phyloP scores from a whole-genome alignment of 257 asterid species.

The Fraxinus excelsior region DNA sequence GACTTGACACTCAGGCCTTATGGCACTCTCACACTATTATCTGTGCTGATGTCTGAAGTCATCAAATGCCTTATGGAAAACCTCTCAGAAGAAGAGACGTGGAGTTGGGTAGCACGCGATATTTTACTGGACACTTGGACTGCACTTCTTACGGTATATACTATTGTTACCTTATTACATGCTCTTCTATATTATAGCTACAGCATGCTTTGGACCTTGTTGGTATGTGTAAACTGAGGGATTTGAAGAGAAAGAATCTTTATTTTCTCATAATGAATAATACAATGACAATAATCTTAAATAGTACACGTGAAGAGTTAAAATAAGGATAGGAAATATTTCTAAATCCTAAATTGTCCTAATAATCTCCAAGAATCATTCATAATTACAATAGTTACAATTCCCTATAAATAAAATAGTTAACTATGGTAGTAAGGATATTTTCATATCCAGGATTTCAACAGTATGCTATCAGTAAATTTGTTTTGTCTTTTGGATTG shows the following conservation, averaged over 20 bases:
- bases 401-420: too few relatives aligned
- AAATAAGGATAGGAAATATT: too few relatives aligned
- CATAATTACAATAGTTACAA: too few relatives aligned
- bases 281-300: too few relatives aligned
- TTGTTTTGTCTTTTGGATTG: slow-evolving; percentile 13
- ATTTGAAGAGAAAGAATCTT: too few relatives aligned
- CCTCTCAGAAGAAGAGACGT: slow-evolving; percentile 76
- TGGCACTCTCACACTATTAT: slow-evolving; percentile 74
- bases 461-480: background rate
- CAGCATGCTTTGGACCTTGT: slow-evolving; percentile 1
- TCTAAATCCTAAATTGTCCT: too few relatives aligned
- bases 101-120: slow-evolving; percentile 99
- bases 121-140: slow-evolving; percentile 93
- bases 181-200: slow-evolving; percentile 8
- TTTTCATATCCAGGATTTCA: too few relatives aligned
- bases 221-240: too few relatives aligned
- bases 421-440: too few relatives aligned
- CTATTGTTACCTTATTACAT: slow-evolving; percentile 19
- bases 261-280: too few relatives aligned
- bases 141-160: slow-evolving; percentile 69
- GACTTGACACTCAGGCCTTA: slow-evolving; percentile 65
- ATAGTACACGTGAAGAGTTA: too few relatives aligned
- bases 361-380: too few relatives aligned
- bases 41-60: slow-evolving; percentile 80
- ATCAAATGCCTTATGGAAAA: slow-evolving; percentile 68